Base-by-base conservation (phyloP, 1,139 yeast species). In the Blastobotrys niveus region DNA sequence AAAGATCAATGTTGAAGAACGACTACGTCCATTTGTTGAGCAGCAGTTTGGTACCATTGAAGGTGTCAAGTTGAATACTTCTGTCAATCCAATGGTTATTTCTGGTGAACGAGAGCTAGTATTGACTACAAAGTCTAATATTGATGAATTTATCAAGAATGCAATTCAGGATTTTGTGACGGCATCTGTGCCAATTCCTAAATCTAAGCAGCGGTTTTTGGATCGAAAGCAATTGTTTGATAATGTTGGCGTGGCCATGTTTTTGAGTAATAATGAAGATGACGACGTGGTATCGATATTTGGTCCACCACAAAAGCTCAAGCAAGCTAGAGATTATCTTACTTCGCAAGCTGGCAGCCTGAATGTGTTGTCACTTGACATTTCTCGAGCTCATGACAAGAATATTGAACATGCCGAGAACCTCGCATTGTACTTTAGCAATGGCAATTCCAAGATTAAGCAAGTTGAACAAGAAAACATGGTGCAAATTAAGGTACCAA, bases 351-450 rank as follows among this genome's bases (percentile, higher is more conserved):
- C 81, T 53, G 64, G 74, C 59, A 60, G 71, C 42, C 70, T 76
- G 72, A 59, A 74, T 64, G 79, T 83, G 38, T 88, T 83, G 56
- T 68, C 78, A 20, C 72, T 89, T 60, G 94, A 86, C 56, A 80
- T 89, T 68, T 79, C 93, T 20, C 81, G 77, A 63, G 95, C 96
- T 32, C 96, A 89, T 63, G 85, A 86, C 58, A 86, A 85, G 57
- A 80, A 84, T 59, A 64, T 79, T 48, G 62, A 69, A 25, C 96
- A 89, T 58, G 95, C 93, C 27, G 77, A 77, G 56, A 76, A 80
- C 31, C 72, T 89, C 47, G 82, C 89, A 38, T 70, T 80, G 15
- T 84, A 73, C 63, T 82, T 89, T 59, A 63, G 76, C 48, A 8
- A 36, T 9, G 70, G 73, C 40, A 60, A 67, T 35, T 68, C 79